These are phyloP conservation scores for Rhodomyrtus psidioides DNA, from an alignment of 441 rosid species.

Conservation along the genomic window DNA sequence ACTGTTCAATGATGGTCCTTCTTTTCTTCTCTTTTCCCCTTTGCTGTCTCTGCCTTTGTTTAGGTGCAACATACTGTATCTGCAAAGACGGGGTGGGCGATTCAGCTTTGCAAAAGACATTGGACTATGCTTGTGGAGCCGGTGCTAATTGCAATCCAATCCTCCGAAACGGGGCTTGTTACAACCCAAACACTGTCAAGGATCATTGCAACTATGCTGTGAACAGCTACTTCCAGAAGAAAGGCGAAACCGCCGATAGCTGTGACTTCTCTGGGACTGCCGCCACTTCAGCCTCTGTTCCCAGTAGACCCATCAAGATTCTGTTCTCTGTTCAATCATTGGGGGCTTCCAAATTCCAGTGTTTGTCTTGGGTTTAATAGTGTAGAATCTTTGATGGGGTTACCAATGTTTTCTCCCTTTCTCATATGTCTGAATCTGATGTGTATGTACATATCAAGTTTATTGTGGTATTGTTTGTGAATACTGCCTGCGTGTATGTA, in stretches of 20 bases:
- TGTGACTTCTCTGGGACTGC: constrained; percentile 6
- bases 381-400: too few species aligned
- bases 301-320: not conserved
- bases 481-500: too few species aligned
- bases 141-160: constrained; percentile 7
- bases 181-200: constrained; percentile 6
- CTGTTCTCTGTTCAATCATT: not conserved
- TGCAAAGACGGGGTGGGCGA: constrained; percentile 6
- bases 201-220: constrained; percentile 4
- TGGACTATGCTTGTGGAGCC: constrained; percentile 8
- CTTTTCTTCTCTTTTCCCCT: not conserved
- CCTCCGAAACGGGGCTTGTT: constrained; percentile 1
- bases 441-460: too few species aligned
- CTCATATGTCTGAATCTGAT: too few species aligned
- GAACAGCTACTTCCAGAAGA: constrained; percentile 10
- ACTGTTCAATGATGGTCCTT: not conserved
- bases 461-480: too few species aligned
- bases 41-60: not conserved
- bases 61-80: constrained; percentile 5
- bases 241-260: not conserved
- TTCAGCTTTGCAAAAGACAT: not conserved
- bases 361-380: too few species aligned
- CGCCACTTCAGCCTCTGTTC: not conserved
- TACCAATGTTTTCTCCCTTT: too few species aligned
- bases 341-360: not conserved